Conservation (phyloP, 352 stramenopile species). For the Pythium apleroticum region DNA sequence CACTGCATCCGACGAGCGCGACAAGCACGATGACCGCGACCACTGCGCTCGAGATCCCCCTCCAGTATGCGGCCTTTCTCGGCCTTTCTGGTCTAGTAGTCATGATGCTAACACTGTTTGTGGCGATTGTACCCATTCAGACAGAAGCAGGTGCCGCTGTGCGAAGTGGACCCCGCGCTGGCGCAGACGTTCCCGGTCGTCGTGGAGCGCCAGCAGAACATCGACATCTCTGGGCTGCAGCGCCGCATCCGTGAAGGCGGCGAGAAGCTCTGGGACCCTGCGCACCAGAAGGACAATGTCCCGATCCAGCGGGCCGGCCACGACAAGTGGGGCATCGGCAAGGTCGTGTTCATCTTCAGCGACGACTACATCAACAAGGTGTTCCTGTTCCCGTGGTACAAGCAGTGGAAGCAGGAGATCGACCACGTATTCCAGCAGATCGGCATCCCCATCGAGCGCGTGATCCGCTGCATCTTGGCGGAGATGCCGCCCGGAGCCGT, state of each 20-base stretch:
- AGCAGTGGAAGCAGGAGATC: constrained; percentile 76
- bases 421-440: constrained; percentile 90
- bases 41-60: constrained; percentile 22
- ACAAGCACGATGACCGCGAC: constrained; percentile 21
- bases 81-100: neutral
- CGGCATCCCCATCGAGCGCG: constrained; percentile 69
- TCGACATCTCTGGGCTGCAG: constrained; percentile 69
- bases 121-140: constrained; percentile 28
- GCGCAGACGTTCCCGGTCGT: constrained; percentile 49
- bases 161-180: constrained; percentile 47
- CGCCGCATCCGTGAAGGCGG: constrained; percentile 50
- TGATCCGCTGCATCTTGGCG: constrained; percentile 96
- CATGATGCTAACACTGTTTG: neutral
- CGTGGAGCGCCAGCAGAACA: constrained; percentile 50
- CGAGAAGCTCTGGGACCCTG: constrained; percentile 62
- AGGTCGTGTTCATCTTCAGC: constrained; percentile 98
- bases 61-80: constrained; percentile 12
- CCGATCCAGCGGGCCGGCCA: constrained; percentile 93
- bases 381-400: constrained; percentile 95
- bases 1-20: neutral
- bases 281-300: constrained; percentile 86
- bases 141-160: constrained; percentile 71
- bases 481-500: constrained; percentile 93
- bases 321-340: constrained; percentile 97
- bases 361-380: constrained; percentile 97